These are phyloP conservation scores for Choanephora cucurbitarum DNA, from an alignment of 371 early-diverging fungal species.

Conservation along the genomic window DNA sequence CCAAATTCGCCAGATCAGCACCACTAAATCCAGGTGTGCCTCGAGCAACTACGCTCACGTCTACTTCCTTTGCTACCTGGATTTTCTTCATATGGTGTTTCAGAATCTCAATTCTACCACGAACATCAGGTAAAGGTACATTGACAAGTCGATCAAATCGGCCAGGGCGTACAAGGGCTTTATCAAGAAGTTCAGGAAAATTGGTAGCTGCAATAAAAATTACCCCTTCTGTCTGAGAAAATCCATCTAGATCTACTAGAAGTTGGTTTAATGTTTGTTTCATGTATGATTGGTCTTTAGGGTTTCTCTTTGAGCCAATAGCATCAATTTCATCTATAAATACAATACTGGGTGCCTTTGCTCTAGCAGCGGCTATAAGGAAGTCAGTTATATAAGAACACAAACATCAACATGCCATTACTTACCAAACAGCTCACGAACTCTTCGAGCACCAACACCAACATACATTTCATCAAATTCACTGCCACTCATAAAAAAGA, in stretches of 20 bases:
- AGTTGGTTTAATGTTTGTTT: conserved; percentile 96
- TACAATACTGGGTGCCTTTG: conserved; percentile 96
- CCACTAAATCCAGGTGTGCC: conserved; percentile 99
- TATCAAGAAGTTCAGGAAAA: conserved; percentile 96
- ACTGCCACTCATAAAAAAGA: conserved; percentile 96
- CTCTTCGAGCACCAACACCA: conserved; percentile 95
- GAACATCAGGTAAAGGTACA: conserved; percentile 95
- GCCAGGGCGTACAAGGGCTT: conserved; percentile 96
- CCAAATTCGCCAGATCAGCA: conserved; percentile 95
- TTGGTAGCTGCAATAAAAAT: conserved; percentile 99
- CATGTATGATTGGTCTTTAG: conserved; percentile 93
- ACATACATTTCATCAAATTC: conserved; percentile 99
- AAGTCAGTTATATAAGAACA: neutral
- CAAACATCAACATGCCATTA: too few relatives aligned
- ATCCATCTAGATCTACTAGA: conserved; percentile 96
- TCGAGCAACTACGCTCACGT: conserved; percentile 84
- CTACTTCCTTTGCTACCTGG: conserved; percentile 61
- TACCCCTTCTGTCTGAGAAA: conserved; percentile 90
- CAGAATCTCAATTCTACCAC: conserved; percentile 93
- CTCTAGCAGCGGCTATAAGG: conserved; percentile 86
- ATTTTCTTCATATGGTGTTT: conserved; percentile 88
- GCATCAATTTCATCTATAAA: conserved; percentile 99
- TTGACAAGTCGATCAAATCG: conserved; percentile 97
- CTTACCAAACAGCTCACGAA: conserved; percentile 75
- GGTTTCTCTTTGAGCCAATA: conserved; percentile 95